These are phyloP conservation scores for Triangularia verruculosa DNA, from an alignment of 2,329 filamentous ascomycete genomes.

Conservation along the genomic window DNA sequence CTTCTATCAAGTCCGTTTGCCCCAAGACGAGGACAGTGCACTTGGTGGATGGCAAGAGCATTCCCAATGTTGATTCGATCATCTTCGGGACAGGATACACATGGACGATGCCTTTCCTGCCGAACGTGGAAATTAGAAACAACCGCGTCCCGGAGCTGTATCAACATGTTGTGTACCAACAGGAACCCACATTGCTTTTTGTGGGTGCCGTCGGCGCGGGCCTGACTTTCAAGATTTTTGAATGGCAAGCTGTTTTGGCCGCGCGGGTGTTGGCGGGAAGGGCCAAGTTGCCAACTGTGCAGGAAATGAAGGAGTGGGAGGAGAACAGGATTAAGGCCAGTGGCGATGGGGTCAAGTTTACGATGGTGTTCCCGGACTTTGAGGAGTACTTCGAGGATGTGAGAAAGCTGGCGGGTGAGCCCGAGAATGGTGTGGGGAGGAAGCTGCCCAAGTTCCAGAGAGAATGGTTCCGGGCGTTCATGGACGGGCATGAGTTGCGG, in stretches of 20 bases:
- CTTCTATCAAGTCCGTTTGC: slow-evolving; percentile 46
- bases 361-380: slow-evolving; percentile 58
- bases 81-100: slow-evolving; percentile 66
- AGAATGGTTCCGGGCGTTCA: slow-evolving; percentile 49
- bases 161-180: slow-evolving; percentile 54
- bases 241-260: slow-evolving; percentile 64
- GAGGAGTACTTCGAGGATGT: slow-evolving; percentile 62
- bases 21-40: slow-evolving; percentile 45
- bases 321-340: slow-evolving; percentile 48
- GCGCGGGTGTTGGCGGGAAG: slow-evolving; percentile 57
- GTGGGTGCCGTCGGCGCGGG: slow-evolving; percentile 56
- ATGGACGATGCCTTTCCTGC: slow-evolving; percentile 62
- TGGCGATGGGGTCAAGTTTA: slow-evolving; percentile 57
- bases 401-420: slow-evolving; percentile 47
- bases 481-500: slow-evolving; percentile 52
- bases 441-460: slow-evolving; percentile 43
- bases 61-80: slow-evolving; percentile 56
- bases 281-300: slow-evolving; percentile 45
- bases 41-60: slow-evolving; percentile 53
- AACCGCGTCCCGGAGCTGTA: slow-evolving; percentile 56
- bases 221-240: slow-evolving; percentile 66
- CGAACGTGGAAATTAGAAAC: slow-evolving; percentile 48
- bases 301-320: slow-evolving; percentile 57
- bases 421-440: slow-evolving; percentile 42
- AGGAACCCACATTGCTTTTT: slow-evolving; percentile 55